Percentiles rank a stretch among this genome's conserved stretches.
phyloP scores from a whole-genome alignment of 2,329 filamentous ascomycete species.

The Trichoderma koningiopsis region DNA sequence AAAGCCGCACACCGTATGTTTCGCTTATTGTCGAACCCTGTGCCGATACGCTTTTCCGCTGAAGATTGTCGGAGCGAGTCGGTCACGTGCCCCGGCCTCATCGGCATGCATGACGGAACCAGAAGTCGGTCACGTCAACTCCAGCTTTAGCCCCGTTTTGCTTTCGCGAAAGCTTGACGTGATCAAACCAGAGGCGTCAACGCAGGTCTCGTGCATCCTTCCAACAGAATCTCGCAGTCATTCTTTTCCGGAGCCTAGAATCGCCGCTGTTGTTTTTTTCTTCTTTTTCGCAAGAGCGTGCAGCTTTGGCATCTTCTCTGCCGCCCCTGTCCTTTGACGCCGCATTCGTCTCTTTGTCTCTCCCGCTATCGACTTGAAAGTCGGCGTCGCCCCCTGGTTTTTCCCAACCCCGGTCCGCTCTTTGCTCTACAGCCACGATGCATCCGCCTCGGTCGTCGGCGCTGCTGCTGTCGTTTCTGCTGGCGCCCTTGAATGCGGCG shows the following conservation, averaged over 20 bases:
- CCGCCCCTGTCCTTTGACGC: background rate
- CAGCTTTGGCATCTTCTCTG: background rate
- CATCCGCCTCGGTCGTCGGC: constrained; percentile 43
- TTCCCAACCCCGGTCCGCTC: background rate
- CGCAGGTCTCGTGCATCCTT: constrained; percentile 2
- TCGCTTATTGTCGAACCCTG: background rate
- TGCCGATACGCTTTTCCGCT: no score
- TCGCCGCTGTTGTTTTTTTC: background rate
- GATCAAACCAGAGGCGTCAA: constrained; percentile 31
- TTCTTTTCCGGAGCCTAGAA: constrained; percentile 12
- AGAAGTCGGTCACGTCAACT: constrained; percentile 31
- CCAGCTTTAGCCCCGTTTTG: constrained; percentile 14
- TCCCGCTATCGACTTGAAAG: background rate
- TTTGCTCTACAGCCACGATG: constrained; percentile 38
- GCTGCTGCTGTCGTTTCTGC: constrained; percentile 42
- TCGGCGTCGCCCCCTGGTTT: constrained; percentile 1
- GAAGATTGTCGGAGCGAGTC: background rate
- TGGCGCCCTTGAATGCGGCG: constrained; percentile 43
- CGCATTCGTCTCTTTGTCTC: background rate
- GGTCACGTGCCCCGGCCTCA: constrained; percentile 36
- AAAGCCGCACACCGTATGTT: constrained; percentile 1
- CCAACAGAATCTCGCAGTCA: constrained; percentile 8
- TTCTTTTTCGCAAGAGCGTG: background rate
- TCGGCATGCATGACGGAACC: constrained; percentile 37
- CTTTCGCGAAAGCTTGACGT: constrained; percentile 35